These are phyloP conservation scores for Wallacemonas sp. DNA, from an alignment of 208 protist genomes.

Conservation along the genomic window DNA sequence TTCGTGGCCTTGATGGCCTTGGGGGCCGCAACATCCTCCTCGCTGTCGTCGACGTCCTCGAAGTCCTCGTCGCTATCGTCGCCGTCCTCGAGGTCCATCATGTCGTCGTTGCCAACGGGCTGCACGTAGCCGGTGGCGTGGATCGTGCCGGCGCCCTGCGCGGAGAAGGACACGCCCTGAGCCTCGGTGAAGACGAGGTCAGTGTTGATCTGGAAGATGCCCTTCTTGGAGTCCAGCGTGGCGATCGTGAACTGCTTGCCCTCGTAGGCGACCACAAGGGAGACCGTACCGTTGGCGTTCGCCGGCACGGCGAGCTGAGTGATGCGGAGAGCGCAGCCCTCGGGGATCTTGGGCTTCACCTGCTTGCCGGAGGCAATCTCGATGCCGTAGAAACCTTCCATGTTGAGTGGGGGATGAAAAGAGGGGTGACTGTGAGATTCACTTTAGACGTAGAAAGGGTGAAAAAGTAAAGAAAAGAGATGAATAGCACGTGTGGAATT, in stretches of 20 bases:
- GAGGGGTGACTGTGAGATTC: not conserved
- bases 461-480: not conserved
- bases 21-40: conserved; percentile 32
- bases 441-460: no score
- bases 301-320: conserved; percentile 87
- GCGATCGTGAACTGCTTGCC: conserved; percentile 90
- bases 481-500: conserved; percentile 8
- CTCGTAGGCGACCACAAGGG: conserved; percentile 75
- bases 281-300: conserved; percentile 76
- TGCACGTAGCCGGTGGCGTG: conserved; percentile 89
- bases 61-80: conserved; percentile 47
- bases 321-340: conserved; percentile 82
- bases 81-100: conserved; percentile 31
- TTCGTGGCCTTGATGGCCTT: conserved; percentile 16
- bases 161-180: conserved; percentile 74
- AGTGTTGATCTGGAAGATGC: conserved; percentile 81
- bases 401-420: conserved; percentile 25
- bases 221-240: conserved; percentile 84
- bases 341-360: conserved; percentile 86
- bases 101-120: conserved; percentile 73
- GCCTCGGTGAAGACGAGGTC: conserved; percentile 87
- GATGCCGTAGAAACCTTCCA: conserved; percentile 90
- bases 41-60: conserved; percentile 35
- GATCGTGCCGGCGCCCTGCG: conserved; percentile 68
- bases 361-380: conserved; percentile 70